phyloP scores from a whole-genome alignment of 1,284 basidiomycete genomes.

The Coniferiporia sulphurascens region DNA sequence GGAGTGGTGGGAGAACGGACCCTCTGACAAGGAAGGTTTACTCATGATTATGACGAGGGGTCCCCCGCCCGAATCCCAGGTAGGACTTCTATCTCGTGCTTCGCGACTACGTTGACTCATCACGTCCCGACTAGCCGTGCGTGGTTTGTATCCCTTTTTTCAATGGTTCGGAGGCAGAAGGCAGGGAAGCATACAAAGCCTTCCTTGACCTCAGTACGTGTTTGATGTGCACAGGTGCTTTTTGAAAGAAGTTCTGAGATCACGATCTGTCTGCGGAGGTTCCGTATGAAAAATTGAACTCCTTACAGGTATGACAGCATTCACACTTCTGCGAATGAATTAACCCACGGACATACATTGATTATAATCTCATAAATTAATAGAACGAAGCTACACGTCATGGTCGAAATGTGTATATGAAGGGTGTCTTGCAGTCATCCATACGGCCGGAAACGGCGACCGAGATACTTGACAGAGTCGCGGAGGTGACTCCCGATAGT shows the following conservation, averaged over 20 bases:
- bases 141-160: constrained; percentile 38
- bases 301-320: constrained; percentile 9
- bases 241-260: neutral
- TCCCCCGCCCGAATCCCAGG: constrained; percentile 27
- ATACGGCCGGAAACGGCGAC: constrained; percentile 2
- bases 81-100: constrained; percentile 20
- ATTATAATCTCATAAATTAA: neutral
- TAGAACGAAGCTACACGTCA: neutral
- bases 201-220: constrained; percentile 23
- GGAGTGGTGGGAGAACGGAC: constrained; percentile 28
- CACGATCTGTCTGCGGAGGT: constrained; percentile 12
- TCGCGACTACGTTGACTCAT: neutral
- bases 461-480: constrained; percentile 3
- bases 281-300: constrained; percentile 16
- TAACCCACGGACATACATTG: neutral
- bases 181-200: constrained; percentile 37
- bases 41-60: constrained; percentile 30
- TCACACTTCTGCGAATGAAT: neutral
- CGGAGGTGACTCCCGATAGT: neutral
- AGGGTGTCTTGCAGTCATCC: constrained; percentile 13
- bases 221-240: neutral
- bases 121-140: constrained; percentile 29
- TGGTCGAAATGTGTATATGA: constrained; percentile 21
- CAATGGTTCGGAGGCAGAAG: constrained; percentile 47
- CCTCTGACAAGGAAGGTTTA: constrained; percentile 34